Percentiles rank a stretch among this genome's conserved stretches.
Conservation (phyloP, 2,329 filamentous ascomycete species). For the Fusarium verrucosum region DNA sequence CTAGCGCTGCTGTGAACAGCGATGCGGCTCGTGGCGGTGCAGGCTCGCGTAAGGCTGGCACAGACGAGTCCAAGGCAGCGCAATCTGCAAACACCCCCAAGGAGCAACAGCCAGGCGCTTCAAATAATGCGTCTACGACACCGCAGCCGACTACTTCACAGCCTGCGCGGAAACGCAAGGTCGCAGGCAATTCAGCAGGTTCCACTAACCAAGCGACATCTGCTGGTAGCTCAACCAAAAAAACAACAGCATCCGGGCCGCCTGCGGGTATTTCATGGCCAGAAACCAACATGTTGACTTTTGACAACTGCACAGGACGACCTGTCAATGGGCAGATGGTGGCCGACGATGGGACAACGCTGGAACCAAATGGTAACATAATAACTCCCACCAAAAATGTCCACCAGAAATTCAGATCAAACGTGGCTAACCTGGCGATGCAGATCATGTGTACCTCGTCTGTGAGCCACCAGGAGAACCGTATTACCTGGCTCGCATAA, state of each 20-base stretch:
- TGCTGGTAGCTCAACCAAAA: conserved; percentile 39
- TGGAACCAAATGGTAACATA: conserved; percentile 81
- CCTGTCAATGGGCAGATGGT: conserved; percentile 81
- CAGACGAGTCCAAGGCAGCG: conserved; percentile 53
- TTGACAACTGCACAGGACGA: conserved; percentile 74
- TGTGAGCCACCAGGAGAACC: conserved; percentile 98
- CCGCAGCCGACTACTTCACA: conserved; percentile 59
- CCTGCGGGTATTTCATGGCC: conserved; percentile 56
- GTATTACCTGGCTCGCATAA: conserved; percentile 96
- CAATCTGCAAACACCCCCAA: conserved; percentile 51
- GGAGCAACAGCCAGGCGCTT: conserved; percentile 45
- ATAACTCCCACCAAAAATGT: conserved; percentile 10
- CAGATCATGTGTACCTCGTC: conserved; percentile 89
- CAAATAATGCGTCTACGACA: conserved; percentile 49
- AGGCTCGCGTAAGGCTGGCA: conserved; percentile 54
- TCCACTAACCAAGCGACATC: conserved; percentile 37
- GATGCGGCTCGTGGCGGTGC: conserved; percentile 48
- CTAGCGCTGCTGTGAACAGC: conserved; percentile 52
- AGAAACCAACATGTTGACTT: conserved; percentile 89
- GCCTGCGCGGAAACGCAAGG: conserved; percentile 86
- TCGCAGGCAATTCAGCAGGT: conserved; percentile 55
- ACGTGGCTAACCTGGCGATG: conserved; percentile 48
- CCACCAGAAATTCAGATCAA: conserved; percentile 38
- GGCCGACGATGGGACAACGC: conserved; percentile 88
- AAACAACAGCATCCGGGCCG: conserved; percentile 44